A percentile compares a stretch with the other conserved stretches of the same genome.
These are phyloP conservation scores for Actinomucor elegans DNA, from an alignment of 371 early-diverging fungal genomes.

Conservation along the genomic window DNA sequence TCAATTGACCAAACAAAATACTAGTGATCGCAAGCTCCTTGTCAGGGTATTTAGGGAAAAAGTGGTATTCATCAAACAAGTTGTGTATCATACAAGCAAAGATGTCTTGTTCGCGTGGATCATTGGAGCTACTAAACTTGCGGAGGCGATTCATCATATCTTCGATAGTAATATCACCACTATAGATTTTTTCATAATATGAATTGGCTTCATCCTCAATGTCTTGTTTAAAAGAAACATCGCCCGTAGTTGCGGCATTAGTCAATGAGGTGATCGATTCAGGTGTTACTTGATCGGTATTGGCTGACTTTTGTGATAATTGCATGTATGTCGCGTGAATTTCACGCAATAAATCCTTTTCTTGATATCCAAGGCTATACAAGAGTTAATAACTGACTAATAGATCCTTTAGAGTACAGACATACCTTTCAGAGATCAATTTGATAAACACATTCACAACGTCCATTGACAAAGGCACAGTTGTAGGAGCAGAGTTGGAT, in stretches of 20 bases:
- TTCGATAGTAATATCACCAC: conserved; percentile 70
- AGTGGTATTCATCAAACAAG: conserved; percentile 92
- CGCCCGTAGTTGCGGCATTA: conserved; percentile 12
- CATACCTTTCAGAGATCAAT: conserved; percentile 62
- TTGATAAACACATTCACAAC: conserved; percentile 71
- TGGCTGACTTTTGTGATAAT: conserved; percentile 4
- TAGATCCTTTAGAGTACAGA: no score
- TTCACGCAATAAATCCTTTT: conserved; percentile 20
- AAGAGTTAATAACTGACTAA: no score
- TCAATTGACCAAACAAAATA: conserved; percentile 84
- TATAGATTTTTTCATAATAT: conserved; percentile 78
- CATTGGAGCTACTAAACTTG: conserved; percentile 68
- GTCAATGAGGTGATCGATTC: neutral
- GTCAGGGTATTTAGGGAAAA: conserved; percentile 92
- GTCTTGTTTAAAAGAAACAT: conserved; percentile 30
- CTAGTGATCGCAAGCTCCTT: conserved; percentile 88
- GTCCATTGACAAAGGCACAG: conserved; percentile 68
- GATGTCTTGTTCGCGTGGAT: conserved; percentile 71
- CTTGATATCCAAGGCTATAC: neutral
- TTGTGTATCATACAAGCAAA: conserved; percentile 85
- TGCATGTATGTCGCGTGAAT: conserved; percentile 18
- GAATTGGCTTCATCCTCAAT: conserved; percentile 79
- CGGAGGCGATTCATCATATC: conserved; percentile 75
- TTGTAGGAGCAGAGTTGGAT: conserved; percentile 32
- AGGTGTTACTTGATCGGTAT: neutral